phyloP scores from a whole-genome alignment of 176 grass and related monocot genomes.

The Zea luxurians region DNA sequence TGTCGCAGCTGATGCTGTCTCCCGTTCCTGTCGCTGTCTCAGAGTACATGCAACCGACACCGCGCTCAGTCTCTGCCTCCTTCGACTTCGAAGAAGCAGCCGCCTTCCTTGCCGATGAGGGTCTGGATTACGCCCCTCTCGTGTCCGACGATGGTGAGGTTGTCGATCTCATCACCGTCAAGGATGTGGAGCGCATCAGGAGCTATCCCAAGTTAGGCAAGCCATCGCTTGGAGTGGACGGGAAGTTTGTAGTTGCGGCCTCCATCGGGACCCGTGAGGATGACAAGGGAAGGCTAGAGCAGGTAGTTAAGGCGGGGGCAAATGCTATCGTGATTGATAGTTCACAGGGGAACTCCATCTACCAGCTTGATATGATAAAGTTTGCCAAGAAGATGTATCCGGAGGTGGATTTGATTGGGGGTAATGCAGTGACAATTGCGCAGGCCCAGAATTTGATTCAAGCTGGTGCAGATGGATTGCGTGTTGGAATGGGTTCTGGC shows the following conservation, averaged over 20 bases:
- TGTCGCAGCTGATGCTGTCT: conserved; percentile 43
- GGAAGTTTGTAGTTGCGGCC: conserved; percentile 66
- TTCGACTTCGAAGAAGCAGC: conserved; percentile 70
- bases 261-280: conserved; percentile 82
- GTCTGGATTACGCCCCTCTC: conserved; percentile 72
- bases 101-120: conserved; percentile 63
- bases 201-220: conserved; percentile 78
- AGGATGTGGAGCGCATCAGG: conserved; percentile 74
- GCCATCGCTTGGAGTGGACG: conserved; percentile 63
- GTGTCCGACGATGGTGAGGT: conserved; percentile 66
- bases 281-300: conserved; percentile 75
- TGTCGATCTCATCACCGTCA: conserved; percentile 67
- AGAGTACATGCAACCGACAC: conserved; percentile 66
- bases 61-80: conserved; percentile 40
- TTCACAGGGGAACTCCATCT: conserved; percentile 88
- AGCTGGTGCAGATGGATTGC: conserved; percentile 73
- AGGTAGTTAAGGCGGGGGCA: conserved; percentile 66
- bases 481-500: conserved; percentile 92
- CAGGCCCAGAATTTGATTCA: conserved; percentile 75
- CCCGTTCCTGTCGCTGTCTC: conserved; percentile 25
- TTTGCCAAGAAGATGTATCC: conserved; percentile 67
- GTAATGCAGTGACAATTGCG: conserved; percentile 83
- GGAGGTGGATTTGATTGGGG: conserved; percentile 76
- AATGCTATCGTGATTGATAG: conserved; percentile 88
- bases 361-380: conserved; percentile 94